A percentile compares a stretch with the other conserved stretches of the same genome.
Conservation (phyloP, 2,329 filamentous ascomycete species). For the Fusarium papillatum region DNA sequence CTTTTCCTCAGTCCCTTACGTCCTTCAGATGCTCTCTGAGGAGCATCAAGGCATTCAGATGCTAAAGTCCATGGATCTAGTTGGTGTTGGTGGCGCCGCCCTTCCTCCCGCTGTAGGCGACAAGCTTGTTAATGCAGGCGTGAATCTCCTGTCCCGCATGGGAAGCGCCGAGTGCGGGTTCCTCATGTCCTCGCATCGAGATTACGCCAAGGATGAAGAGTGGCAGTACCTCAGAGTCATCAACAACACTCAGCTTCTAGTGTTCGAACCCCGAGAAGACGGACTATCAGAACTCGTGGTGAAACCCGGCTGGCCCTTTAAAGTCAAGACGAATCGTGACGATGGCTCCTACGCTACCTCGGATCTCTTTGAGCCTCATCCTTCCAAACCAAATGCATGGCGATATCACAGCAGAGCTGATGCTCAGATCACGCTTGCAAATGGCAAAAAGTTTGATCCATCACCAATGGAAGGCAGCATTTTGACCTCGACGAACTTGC, state of each 20-base stretch:
- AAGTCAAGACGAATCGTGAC: constrained; percentile 67
- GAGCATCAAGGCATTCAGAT: constrained; percentile 55
- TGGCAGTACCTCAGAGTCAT: constrained; percentile 71
- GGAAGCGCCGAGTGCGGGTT: constrained; percentile 78
- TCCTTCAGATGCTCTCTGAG: constrained; percentile 66
- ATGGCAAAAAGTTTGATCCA: constrained; percentile 79
- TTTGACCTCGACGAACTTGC: constrained; percentile 53
- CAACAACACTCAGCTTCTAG: constrained; percentile 47
- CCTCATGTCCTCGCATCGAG: constrained; percentile 71
- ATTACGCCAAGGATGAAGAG: constrained; percentile 65
- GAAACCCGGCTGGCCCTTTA: constrained; percentile 67
- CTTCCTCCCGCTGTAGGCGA: constrained; percentile 67
- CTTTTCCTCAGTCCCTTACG: constrained; percentile 73
- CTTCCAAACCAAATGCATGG: constrained; percentile 67
- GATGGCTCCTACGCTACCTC: constrained; percentile 74
- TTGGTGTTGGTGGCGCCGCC: constrained; percentile 75
- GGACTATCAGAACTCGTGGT: constrained; percentile 68
- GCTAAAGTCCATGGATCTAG: constrained; percentile 68
- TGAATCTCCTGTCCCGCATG: constrained; percentile 73
- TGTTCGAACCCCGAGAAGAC: constrained; percentile 60
- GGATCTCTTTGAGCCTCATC: constrained; percentile 72
- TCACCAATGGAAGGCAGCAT: constrained; percentile 70
- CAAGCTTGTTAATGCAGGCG: constrained; percentile 59
- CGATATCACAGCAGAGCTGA: constrained; percentile 73
- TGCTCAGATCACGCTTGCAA: constrained; percentile 71